Evolutionary conservation across 805 yeast genomes (phyloP), one percentile per base, ranked within the genome.

Genomic region (Saccharomycopsis fibuligera): DNA sequence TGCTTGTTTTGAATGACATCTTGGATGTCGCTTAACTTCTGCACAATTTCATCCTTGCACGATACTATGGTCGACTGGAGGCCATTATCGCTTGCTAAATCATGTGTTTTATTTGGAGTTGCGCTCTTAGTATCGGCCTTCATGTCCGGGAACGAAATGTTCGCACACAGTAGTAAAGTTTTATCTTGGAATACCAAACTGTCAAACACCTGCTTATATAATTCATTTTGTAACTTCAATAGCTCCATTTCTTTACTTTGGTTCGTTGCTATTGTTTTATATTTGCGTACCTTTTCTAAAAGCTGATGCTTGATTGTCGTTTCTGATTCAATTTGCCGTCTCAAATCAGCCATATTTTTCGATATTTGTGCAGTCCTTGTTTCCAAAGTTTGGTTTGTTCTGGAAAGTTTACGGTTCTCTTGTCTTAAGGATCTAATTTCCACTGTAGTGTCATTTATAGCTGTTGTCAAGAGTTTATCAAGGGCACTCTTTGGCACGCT

Each of bases 171-270:
- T n/a, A n/a, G n/a, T n/a, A n/a, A n/a, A n/a, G n/a, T 35, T 17
- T 14, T 25, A 23, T 12, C 30, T 25, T 25, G 22, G 8, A 5
- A 8, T 5, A 30, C 19, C 22, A 44, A 19, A 5, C n/a, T 14
- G 4, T 33, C 29, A 16, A 44, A 24, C 31, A 35, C 41, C 4
- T 21, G 5, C 19, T 35, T 24, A 21, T 35, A 44, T 16, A 44
- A 25, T 4, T 36, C 27, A 19, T 44, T 44, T 27, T 44, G 29
- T 14, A 44, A 22, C 19, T 27, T 22, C 19, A 44, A 21, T 4
- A 23, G 16, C 29, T 44, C 47, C 9, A 44, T 44, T 27, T 44
- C 47, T 24, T 5, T 8, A 25, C 12, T 5, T 23, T 44, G 47
- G 5, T 10, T 29, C n/a, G 4, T 19, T 9, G 35, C 5, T 14